phyloP scores from a whole-genome alignment of 345 rosid genomes.

The Draba incana region DNA sequence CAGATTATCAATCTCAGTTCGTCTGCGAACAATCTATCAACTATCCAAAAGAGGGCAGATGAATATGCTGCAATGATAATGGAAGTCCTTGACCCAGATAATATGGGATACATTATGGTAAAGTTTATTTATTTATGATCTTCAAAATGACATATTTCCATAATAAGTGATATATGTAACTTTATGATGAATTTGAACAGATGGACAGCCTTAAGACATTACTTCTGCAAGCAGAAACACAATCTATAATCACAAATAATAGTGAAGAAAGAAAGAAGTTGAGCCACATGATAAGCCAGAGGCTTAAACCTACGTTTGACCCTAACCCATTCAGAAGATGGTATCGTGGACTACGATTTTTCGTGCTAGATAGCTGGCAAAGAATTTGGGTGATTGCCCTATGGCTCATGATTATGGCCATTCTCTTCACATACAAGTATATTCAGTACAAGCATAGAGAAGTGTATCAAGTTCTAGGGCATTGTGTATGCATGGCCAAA shows the following conservation, averaged over 20 bases:
- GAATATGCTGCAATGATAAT: slow-evolving; percentile 79
- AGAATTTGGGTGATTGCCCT: slow-evolving; percentile 64
- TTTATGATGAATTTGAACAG: slow-evolving; percentile 41
- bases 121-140: slow-evolving; percentile 4
- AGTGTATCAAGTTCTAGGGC: slow-evolving; percentile 59
- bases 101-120: slow-evolving; percentile 72
- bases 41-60: slow-evolving; percentile 61
- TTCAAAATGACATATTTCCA: background rate
- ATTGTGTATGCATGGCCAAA: slow-evolving; percentile 73
- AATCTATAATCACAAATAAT: slow-evolving; percentile 33
- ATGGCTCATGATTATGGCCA: slow-evolving; percentile 59
- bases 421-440: slow-evolving; percentile 61
- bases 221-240: slow-evolving; percentile 51
- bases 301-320: slow-evolving; percentile 66
- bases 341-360: slow-evolving; percentile 42
- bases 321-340: slow-evolving; percentile 51
- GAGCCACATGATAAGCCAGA: slow-evolving; percentile 68
- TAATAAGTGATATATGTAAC: background rate
- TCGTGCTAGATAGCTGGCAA: slow-evolving; percentile 64
- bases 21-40: slow-evolving; percentile 61
- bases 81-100: slow-evolving; percentile 73
- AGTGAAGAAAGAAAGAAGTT: slow-evolving; percentile 55
- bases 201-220: slow-evolving; percentile 59
- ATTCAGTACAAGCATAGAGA: slow-evolving; percentile 53
- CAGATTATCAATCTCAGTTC: slow-evolving; percentile 17